These are phyloP conservation scores for Populus trichocarpa DNA, from an alignment of 441 rosid genomes.

Conservation along the genomic window DNA sequence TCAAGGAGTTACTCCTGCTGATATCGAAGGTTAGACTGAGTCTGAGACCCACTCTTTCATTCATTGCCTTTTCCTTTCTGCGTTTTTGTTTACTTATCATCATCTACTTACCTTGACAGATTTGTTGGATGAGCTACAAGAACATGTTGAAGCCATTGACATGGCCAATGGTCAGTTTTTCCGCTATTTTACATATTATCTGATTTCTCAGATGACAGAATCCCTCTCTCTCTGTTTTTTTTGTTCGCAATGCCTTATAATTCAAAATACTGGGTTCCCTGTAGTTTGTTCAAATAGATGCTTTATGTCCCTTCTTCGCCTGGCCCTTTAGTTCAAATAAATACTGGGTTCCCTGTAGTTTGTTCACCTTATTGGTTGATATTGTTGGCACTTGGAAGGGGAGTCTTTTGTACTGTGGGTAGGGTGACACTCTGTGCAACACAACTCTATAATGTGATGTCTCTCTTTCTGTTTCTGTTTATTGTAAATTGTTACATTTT, in stretches of 20 bases:
- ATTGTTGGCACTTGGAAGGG: too few relatives aligned
- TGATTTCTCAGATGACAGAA: neutral
- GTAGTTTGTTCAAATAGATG: too few relatives aligned
- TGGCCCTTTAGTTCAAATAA: neutral
- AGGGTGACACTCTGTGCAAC: too few relatives aligned
- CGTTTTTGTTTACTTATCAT: neutral
- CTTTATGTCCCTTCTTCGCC: neutral
- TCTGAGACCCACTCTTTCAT: neutral
- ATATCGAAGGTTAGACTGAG: constrained; percentile 63
- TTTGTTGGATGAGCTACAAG: constrained; percentile 93
- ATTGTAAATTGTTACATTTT: neutral
- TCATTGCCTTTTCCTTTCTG: neutral
- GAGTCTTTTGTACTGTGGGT: too few relatives aligned
- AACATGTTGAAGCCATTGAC: constrained; percentile 92
- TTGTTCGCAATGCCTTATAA: neutral
- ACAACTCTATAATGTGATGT: too few relatives aligned
- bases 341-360: too few relatives aligned
- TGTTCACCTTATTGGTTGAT: neutral
- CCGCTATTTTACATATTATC: neutral
- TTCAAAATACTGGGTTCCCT: neutral
- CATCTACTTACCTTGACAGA: constrained; percentile 34
- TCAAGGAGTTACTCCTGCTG: constrained; percentile 75
- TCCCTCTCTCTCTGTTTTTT: neutral
- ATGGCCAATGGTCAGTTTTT: constrained; percentile 68
- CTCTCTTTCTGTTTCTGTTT: neutral